Evolutionary conservation across 2,329 filamentous ascomycete genomes (phyloP), one percentile per base, ranked within the genome.

Genomic region (Penicillium sp.): DNA sequence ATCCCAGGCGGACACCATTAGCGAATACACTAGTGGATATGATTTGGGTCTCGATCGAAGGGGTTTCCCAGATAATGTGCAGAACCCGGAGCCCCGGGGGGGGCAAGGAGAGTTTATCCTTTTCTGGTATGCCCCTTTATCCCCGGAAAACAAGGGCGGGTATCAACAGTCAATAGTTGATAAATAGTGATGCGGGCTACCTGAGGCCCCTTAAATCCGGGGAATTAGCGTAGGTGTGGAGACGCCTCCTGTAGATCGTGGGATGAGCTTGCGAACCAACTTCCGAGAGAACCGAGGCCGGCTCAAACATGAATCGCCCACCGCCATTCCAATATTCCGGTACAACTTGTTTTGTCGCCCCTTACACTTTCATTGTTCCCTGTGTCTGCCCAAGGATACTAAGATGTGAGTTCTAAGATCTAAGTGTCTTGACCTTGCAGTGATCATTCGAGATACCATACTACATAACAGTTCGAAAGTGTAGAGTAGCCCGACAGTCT

Each of bases 191-290:
- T 43, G 23, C 25, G 18, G 31, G 46, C 41, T 39, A 32, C 43
- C 42, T 33, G 32, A 49, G 9, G 35, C 53, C 54, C 54, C 54
- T 57, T 57, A 53, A 55, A 55, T 57, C 52, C 32, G 53, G 54
- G 54, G 54, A 41, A 49, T 40, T 44, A 27, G 4, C 31, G 13
- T 3, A 18, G 33, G 33, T 37, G 33, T 27, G 24, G n/a, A 40
- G 20, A 40, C 20, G 12, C 20, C 38, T 40, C 38, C 24, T 40
- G 38, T 27, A n/a, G 44, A 47, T 25, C 10, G 42, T 29, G 18
- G 40, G 42, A 29, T 29, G 42, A 20, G 18, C n/a, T 29, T 3
- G 15, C 29, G 45, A 18, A 23, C 13, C 18, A 20, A n/a, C 12
- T 42, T 9, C 39, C 39, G 39, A 29, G 6, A 24, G 12, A 24